Conservation (phyloP, 1,284 basidiomycete species). For the Apiotrichum gracile region DNA sequence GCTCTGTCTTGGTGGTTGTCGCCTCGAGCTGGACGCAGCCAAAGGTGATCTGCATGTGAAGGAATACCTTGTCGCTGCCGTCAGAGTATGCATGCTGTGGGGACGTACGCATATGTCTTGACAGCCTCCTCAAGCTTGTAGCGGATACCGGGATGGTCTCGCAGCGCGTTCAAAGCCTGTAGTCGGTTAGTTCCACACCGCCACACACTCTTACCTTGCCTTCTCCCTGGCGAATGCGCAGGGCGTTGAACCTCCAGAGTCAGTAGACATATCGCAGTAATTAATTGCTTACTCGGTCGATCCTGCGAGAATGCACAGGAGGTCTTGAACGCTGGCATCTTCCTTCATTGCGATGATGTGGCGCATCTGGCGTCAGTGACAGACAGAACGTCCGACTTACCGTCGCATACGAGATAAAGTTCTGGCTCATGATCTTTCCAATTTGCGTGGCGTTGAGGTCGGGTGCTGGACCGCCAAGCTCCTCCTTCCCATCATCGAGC, state of each 20-base stretch:
- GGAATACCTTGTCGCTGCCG: conserved; percentile 43
- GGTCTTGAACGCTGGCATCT: conserved; percentile 16
- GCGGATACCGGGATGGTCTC: conserved; percentile 26
- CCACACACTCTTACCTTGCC: conserved; percentile 30
- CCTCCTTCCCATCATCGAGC: conserved; percentile 34
- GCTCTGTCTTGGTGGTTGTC: conserved; percentile 22
- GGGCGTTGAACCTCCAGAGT: conserved; percentile 27
- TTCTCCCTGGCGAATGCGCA: conserved; percentile 40
- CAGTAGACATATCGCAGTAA: conserved; percentile 1
- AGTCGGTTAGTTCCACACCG: neutral
- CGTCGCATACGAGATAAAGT: conserved; percentile 12
- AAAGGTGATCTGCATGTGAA: conserved; percentile 38
- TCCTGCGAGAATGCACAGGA: conserved; percentile 25
- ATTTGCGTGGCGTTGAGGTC: conserved; percentile 2
- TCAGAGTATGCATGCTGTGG: conserved; percentile 5
- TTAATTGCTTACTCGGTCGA: conserved; percentile 28
- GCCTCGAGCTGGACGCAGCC: conserved; percentile 33
- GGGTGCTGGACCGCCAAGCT: neutral
- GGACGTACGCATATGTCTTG: conserved; percentile 28
- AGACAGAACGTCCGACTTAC: neutral
- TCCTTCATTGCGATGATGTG: conserved; percentile 20
- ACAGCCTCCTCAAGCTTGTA: conserved; percentile 24
- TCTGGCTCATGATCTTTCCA: conserved; percentile 37
- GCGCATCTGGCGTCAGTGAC: conserved; percentile 19
- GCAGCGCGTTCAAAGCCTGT: conserved; percentile 33